These are phyloP conservation scores for Kazachstania sp. DNA, from an alignment of 1,139 yeast species.

Conservation along the genomic window DNA sequence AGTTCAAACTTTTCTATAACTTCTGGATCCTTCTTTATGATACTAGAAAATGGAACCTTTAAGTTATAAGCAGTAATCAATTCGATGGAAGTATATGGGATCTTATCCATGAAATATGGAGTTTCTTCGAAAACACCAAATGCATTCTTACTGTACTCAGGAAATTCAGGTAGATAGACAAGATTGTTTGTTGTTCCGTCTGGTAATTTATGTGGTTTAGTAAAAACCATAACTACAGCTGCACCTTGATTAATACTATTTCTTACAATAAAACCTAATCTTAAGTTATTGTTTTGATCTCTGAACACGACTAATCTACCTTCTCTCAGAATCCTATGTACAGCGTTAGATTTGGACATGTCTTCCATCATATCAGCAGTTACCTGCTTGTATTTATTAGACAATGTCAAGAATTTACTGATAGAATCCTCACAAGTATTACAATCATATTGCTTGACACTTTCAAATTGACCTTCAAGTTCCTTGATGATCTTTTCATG, in stretches of 20 bases:
- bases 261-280: conserved; percentile 49
- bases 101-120: conserved; percentile 34
- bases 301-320: conserved; percentile 60
- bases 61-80: conserved; percentile 42
- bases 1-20: conserved; percentile 38
- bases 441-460: conserved; percentile 34
- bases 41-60: conserved; percentile 36
- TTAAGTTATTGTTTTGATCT: conserved; percentile 37
- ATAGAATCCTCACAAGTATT: conserved; percentile 36
- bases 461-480: conserved; percentile 41
- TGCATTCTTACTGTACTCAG: conserved; percentile 27
- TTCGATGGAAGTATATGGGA: conserved; percentile 43
- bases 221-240: conserved; percentile 23
- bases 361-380: conserved; percentile 43
- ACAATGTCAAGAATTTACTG: conserved; percentile 38
- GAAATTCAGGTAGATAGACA: conserved; percentile 46
- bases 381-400: conserved; percentile 39
- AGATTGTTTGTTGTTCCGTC: conserved; percentile 32
- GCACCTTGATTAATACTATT: conserved; percentile 34
- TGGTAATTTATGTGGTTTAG: conserved; percentile 24
- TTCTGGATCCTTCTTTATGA: conserved; percentile 39
- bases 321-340: conserved; percentile 40
- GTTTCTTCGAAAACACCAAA: conserved; percentile 31
- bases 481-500: conserved; percentile 59
- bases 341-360: conserved; percentile 39